Percentiles rank a stretch among this genome's conserved stretches.
phyloP scores from a whole-genome alignment of 169 alveolate genomes.

The Babesia ovata region DNA sequence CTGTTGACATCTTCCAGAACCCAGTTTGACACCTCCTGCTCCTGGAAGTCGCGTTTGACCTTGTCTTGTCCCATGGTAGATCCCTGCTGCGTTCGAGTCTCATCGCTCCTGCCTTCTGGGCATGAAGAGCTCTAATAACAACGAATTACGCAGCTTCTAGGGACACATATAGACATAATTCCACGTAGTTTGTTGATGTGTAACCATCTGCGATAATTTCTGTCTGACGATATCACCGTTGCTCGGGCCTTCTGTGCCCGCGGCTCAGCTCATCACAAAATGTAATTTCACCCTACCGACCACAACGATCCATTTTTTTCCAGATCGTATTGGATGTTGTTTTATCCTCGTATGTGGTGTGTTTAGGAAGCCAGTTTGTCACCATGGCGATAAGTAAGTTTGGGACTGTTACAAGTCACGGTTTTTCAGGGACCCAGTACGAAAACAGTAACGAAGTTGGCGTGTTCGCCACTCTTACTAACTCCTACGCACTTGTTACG shows the following conservation, averaged over 20 bases:
- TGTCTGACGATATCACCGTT: too few relatives aligned
- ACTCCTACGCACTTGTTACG: conserved; percentile 93
- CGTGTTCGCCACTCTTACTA: conserved; percentile 95
- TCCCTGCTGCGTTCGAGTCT: not conserved
- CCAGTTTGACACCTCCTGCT: conserved; percentile 29
- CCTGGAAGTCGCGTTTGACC: not conserved
- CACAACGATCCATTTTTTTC: not conserved
- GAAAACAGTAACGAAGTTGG: conserved; percentile 98
- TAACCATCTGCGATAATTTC: not conserved
- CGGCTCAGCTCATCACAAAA: not conserved
- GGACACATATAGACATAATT: not conserved
- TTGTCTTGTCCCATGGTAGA: conserved; percentile 1
- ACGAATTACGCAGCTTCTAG: not conserved
- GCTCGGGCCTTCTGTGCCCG: conserved; percentile 1
- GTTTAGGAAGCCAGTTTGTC: not conserved
- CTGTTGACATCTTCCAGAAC: conserved; percentile 19
- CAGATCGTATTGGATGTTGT: not conserved
- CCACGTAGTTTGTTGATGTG: not conserved
- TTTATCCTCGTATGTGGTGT: not conserved
- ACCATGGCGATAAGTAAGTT: conserved; percentile 68
- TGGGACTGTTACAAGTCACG: not conserved
- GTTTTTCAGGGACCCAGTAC: conserved; percentile 82
- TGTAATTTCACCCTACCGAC: not conserved
- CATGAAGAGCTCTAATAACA: not conserved
- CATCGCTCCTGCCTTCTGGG: not conserved